Evolutionary conservation across 352 stramenopile species (phyloP).

Genomic region (Blastocystis hominis): DNA sequence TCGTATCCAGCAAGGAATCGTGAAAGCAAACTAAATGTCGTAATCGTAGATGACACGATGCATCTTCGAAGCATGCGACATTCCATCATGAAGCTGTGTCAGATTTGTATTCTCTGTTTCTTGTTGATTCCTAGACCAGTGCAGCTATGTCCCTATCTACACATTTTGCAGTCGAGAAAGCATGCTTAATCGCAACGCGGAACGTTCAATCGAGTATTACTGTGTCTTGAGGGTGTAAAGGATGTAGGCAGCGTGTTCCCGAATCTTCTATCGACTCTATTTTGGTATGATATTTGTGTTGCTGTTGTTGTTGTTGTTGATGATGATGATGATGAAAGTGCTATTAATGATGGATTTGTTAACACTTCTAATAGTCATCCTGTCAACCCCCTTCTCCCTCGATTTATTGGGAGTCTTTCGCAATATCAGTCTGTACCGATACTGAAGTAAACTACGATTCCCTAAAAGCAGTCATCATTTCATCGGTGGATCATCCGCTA

Average conservation of each 20-base stretch:
- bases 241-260: neutral
- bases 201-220: neutral
- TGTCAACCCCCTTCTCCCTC: neutral
- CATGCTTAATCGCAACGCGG: neutral
- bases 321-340: too few relatives aligned
- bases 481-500: neutral
- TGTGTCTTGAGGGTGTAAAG: neutral
- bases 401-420: neutral
- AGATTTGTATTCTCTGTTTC: neutral
- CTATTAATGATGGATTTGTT: too few relatives aligned
- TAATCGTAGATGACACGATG: constrained; percentile 30
- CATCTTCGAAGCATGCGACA: constrained; percentile 14
- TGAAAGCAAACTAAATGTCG: neutral
- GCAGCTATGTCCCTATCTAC: neutral
- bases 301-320: neutral
- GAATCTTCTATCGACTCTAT: neutral
- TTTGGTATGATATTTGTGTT: neutral
- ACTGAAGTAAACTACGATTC: neutral
- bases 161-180: neutral
- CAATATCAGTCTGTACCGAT: neutral
- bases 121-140: neutral
- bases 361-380: neutral
- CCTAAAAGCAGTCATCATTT: neutral
- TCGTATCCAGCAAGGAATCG: neutral
- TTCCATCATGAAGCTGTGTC: constrained; percentile 7